These are phyloP conservation scores for Colletotrichum sp. DNA, from an alignment of 2,329 filamentous ascomycete genomes.

Conservation along the genomic window DNA sequence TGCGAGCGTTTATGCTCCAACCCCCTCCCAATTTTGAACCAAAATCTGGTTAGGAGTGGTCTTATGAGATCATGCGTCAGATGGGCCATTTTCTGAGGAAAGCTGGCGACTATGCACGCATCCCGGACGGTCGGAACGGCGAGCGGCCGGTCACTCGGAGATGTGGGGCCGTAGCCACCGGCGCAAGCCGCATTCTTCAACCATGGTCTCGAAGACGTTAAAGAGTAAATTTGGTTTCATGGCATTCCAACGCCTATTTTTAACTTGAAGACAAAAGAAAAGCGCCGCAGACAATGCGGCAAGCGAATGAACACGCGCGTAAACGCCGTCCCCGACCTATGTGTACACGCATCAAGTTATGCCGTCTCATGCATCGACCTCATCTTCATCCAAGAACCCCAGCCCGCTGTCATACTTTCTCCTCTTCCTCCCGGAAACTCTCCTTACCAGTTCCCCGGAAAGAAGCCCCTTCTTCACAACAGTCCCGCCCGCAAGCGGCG, in stretches of 20 bases:
- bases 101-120: not conserved
- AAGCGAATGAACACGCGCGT: constrained; percentile 1
- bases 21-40: not conserved
- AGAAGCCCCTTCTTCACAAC: constrained; percentile 26
- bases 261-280: not conserved
- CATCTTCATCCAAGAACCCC: constrained; percentile 60
- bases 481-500: constrained; percentile 20
- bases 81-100: rapidly evolving
- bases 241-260: not conserved
- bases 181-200: not conserved
- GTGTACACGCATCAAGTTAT: not conserved
- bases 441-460: constrained; percentile 32
- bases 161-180: not conserved
- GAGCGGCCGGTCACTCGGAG: not conserved
- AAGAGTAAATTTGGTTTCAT: not conserved
- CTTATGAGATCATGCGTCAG: not conserved
- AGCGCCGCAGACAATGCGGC: not conserved
- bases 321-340: not conserved
- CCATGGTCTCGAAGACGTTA: not conserved
- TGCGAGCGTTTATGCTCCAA: not conserved
- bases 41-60: not conserved
- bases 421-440: constrained; percentile 41
- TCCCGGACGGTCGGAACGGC: not conserved
- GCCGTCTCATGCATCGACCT: constrained; percentile 32
- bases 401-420: constrained; percentile 60